Conservation (phyloP, 2,329 filamentous ascomycete genomes). For the Pestalotiopsis sp. region DNA sequence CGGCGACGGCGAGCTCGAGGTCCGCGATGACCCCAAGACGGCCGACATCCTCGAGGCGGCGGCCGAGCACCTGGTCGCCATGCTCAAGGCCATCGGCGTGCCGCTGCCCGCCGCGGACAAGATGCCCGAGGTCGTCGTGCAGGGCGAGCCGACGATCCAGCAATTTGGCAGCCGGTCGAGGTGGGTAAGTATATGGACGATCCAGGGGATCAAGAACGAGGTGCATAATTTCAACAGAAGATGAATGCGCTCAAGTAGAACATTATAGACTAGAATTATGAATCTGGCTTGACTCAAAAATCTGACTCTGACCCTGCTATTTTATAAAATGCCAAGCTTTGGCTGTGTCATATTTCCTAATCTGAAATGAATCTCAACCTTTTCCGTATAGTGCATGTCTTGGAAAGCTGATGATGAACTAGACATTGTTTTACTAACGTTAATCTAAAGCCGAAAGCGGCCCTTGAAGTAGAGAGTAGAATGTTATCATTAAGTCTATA, state of each 20-base stretch:
- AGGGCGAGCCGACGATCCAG: too few relatives aligned
- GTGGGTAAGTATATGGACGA: background rate
- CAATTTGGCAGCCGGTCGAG: too few relatives aligned
- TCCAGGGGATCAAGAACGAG: background rate
- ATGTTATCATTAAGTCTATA: slow-evolving; percentile 1
- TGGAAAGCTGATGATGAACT: background rate
- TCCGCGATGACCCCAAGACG: too few relatives aligned
- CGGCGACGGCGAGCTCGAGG: too few relatives aligned
- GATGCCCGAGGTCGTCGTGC: background rate
- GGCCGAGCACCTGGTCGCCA: too few relatives aligned
- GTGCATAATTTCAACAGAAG: background rate
- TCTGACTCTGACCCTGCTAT: too few relatives aligned
- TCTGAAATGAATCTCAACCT: too few relatives aligned
- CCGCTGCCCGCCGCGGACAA: too few relatives aligned
- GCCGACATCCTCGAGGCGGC: too few relatives aligned
- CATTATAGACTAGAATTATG: background rate
- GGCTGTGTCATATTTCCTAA: background rate
- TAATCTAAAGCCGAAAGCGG: background rate
- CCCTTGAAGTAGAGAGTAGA: background rate
- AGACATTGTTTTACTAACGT: too few relatives aligned
- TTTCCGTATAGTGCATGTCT: background rate
- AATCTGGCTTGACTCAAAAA: background rate
- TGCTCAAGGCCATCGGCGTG: too few relatives aligned
- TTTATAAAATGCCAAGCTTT: background rate
- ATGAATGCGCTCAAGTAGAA: background rate